Percentiles rank a stretch among this genome's conserved stretches.
Conservation (phyloP, 306 rosid species). For the Vigna unguiculata region DNA sequence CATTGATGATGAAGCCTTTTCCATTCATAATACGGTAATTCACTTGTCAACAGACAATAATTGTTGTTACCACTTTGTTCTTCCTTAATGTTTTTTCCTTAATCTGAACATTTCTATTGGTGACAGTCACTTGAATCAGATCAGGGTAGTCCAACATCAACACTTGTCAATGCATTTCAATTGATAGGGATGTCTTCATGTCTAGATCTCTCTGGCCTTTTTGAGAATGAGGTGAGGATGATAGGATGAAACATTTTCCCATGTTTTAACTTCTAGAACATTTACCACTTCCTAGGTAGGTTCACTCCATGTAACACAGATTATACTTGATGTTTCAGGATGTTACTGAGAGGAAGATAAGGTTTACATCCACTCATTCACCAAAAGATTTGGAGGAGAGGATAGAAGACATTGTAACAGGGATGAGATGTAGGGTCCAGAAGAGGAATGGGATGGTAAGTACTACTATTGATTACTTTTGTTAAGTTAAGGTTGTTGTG, state of each 20-base stretch:
- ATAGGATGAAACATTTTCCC: conserved; percentile 17
- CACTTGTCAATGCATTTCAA: conserved; percentile 86
- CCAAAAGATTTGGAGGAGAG: conserved; percentile 69
- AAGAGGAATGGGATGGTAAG: conserved; percentile 81
- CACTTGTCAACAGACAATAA: background rate
- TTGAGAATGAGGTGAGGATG: conserved; percentile 79
- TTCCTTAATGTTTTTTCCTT: background rate
- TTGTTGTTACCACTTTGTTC: background rate
- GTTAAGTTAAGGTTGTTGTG: background rate
- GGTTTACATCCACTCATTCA: conserved; percentile 86
- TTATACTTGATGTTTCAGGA: conserved; percentile 56
- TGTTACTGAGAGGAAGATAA: conserved; percentile 85
- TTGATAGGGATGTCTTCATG: conserved; percentile 88
- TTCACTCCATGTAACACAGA: background rate
- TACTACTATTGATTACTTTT: background rate
- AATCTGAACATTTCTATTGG: conserved; percentile 29
- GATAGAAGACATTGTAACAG: conserved; percentile 73
- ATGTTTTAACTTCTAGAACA: background rate
- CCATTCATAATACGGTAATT: conserved; percentile 62
- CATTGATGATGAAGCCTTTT: conserved; percentile 62
- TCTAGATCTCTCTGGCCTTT: conserved; percentile 92
- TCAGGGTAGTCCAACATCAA: conserved; percentile 52
- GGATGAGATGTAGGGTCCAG: conserved; percentile 80
- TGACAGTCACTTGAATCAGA: conserved; percentile 61
- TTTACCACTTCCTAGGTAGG: background rate